A percentile compares a stretch with the other conserved stretches of the same genome.
These are phyloP conservation scores for Kodamaea leandrae DNA, from an alignment of 805 yeast species.

Conservation along the genomic window DNA sequence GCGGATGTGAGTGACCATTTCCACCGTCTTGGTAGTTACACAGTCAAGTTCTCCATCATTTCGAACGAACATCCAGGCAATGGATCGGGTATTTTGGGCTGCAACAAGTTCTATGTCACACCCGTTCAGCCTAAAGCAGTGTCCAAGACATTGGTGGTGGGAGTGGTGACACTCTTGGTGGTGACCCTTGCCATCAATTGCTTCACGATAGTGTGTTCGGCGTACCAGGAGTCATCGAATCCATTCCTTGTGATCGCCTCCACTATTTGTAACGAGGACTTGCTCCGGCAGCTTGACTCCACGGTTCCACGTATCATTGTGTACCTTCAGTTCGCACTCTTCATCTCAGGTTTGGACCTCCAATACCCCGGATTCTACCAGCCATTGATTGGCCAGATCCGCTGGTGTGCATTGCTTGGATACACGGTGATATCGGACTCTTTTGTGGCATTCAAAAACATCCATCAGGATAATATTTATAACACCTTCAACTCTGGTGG, in stretches of 20 bases:
- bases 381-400: constrained; percentile 47
- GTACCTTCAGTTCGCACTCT: constrained; percentile 59
- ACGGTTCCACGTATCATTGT: constrained; percentile 46
- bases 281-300: constrained; percentile 56
- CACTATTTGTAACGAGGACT: constrained; percentile 55
- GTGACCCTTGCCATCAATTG: constrained; percentile 41
- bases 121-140: constrained; percentile 39
- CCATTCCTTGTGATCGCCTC: constrained; percentile 53
- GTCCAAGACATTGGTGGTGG: constrained; percentile 33
- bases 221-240: constrained; percentile 57
- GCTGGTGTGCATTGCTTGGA: constrained; percentile 58
- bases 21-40: constrained; percentile 46
- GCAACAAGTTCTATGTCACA: constrained; percentile 47
- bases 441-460: neutral
- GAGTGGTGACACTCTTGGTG: constrained; percentile 38
- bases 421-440: constrained; percentile 18
- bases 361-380: constrained; percentile 63
- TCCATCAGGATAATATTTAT: constrained; percentile 36
- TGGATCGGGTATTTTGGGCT: constrained; percentile 36
- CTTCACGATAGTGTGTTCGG: constrained; percentile 45
- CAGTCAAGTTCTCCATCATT: constrained; percentile 40
- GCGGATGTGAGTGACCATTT: constrained; percentile 38
- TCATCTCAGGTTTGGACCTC: constrained; percentile 53
- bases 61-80: constrained; percentile 32
- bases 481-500: constrained; percentile 42